Evolutionary conservation across 345 rosid species (phyloP).

Genomic region (Aurinia saxatilis): DNA sequence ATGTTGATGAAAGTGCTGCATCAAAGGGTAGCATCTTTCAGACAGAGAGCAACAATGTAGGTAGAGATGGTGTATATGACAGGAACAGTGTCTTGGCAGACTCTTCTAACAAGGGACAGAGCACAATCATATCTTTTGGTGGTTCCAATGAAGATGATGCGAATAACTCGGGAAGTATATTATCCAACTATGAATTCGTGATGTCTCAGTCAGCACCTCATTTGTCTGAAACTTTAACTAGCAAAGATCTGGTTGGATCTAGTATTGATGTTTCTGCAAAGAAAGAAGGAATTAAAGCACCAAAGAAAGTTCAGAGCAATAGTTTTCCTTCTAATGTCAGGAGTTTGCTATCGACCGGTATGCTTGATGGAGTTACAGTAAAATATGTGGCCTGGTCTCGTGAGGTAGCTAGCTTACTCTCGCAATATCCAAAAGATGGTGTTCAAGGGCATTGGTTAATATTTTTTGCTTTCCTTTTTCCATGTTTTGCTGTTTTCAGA

Average conservation of each 20-base stretch:
- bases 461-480: not conserved
- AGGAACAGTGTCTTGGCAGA: conserved; percentile 26
- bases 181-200: conserved; percentile 41
- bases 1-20: conserved; percentile 30
- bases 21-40: conserved; percentile 38
- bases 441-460: not conserved
- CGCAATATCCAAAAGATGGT: not conserved
- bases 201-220: conserved; percentile 32
- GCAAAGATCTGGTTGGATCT: conserved; percentile 27
- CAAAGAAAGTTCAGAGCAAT: conserved; percentile 59
- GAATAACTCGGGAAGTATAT: conserved; percentile 29
- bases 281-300: conserved; percentile 39
- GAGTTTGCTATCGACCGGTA: conserved; percentile 44
- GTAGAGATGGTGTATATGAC: conserved; percentile 32
- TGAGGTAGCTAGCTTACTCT: conserved; percentile 41
- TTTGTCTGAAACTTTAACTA: conserved; percentile 28
- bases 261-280: conserved; percentile 34
- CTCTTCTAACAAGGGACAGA: conserved; percentile 41
- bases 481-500: not conserved
- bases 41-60: conserved; percentile 29
- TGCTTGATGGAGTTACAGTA: conserved; percentile 75
- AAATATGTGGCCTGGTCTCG: conserved; percentile 60
- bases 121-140: conserved; percentile 48
- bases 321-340: conserved; percentile 81
- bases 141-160: conserved; percentile 37